Evolutionary conservation across 2,329 filamentous ascomycete species (phyloP).

Genomic region (Aureobasidium sp.): DNA sequence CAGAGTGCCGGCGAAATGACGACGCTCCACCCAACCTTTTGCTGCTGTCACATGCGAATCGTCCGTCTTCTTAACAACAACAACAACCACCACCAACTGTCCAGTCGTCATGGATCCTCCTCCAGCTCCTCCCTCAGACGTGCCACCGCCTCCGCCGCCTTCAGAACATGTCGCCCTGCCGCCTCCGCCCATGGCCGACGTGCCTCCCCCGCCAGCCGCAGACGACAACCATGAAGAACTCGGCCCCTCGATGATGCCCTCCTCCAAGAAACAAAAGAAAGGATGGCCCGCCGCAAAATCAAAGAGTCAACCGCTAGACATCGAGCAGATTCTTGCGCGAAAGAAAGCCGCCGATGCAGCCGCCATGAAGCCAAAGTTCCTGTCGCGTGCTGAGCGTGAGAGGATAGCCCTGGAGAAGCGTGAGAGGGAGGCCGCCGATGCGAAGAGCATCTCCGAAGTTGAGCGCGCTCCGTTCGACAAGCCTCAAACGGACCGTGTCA

Average conservation of each 20-base stretch:
- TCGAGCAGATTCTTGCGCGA: slow-evolving; percentile 77
- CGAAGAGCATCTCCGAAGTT: slow-evolving; percentile 47
- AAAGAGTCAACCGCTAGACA: slow-evolving; percentile 57
- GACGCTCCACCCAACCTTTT: background rate
- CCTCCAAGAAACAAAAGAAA: slow-evolving; percentile 44
- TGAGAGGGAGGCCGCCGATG: slow-evolving; percentile 62
- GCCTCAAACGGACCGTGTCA: slow-evolving; percentile 17
- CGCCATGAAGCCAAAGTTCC: slow-evolving; percentile 79
- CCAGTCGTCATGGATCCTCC: slow-evolving; percentile 18
- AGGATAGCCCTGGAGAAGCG: slow-evolving; percentile 71
- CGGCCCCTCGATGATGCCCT: slow-evolving; percentile 20
- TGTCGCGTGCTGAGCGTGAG: slow-evolving; percentile 77
- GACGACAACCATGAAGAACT: slow-evolving; percentile 10
- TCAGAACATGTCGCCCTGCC: slow-evolving; percentile 21
- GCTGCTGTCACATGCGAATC: background rate
- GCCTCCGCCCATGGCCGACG: slow-evolving; percentile 17
- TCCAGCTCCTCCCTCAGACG: slow-evolving; percentile 20
- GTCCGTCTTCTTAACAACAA: background rate
- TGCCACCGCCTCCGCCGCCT: slow-evolving; percentile 23
- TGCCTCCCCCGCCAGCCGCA: slow-evolving; percentile 17
- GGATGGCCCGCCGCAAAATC: slow-evolving; percentile 23
- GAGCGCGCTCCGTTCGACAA: slow-evolving; percentile 20
- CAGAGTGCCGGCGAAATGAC: background rate
- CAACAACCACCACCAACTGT: background rate
- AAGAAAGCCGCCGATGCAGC: slow-evolving; percentile 82